Evolutionary conservation across 306 rosid species (phyloP), one percentile per base, ranked within the genome.

Genomic region (Glycyrrhiza uralensis): DNA sequence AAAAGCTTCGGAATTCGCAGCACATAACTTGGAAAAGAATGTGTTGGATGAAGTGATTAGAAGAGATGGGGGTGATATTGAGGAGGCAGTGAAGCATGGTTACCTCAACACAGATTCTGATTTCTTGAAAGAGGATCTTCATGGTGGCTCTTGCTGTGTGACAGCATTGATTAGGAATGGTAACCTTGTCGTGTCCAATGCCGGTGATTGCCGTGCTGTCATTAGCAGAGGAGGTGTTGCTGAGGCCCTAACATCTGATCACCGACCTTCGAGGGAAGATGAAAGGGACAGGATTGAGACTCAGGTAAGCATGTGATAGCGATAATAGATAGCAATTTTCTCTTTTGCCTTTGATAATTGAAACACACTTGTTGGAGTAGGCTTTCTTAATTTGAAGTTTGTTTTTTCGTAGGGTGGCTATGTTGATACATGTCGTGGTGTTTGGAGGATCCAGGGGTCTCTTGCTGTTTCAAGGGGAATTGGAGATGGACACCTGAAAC

Each of bases 131-230:
- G 89, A 76, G 80, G 97, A 91, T 36, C 68, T 80, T 2, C 76
- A 77, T 1, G 96, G 99, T 17, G 97, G 99, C 24, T 85, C 99
- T 1, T 94, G 99, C 77, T 91, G 91, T 76, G 93, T 91, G 22
- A 91, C 99, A 8, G 91, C 96, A 22, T 51, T 94, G 77, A 89
- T 94, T 32, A 79, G 67, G 64, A 83, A 88, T 0, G 99, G 97
- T 3, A 86, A 69, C 76, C 91, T 94, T 19, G 76, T 84, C 0
- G 90, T 94, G 49, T 94, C 99, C 50, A 91, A 91, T 24, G 95
- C 86, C 0, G 99, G 99, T 0, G 99, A 94, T 79, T 94, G 97
- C 61, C 99, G 99, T 1, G 97, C 97, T 45, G 96, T 94, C 59
- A 79, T 94, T 46, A 91, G 97, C 88, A 66, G 80, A 41, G 82